Evolutionary conservation across 352 stramenopile genomes (phyloP).

Genomic region (Pythium sukuiense): DNA sequence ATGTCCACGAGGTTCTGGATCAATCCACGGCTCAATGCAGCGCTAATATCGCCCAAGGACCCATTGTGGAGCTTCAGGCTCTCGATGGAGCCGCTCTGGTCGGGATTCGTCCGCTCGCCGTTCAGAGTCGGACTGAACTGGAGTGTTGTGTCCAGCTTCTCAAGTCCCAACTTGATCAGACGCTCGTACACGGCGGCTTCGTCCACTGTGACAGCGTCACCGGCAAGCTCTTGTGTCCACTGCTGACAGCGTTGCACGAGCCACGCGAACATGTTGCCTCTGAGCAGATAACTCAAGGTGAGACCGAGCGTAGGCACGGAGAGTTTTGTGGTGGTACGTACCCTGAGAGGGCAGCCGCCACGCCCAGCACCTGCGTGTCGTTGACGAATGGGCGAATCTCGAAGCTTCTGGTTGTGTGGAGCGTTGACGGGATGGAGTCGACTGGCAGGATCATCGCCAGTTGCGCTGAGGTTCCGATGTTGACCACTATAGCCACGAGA

Average conservation of each 20-base stretch:
- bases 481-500: slow-evolving; percentile 50
- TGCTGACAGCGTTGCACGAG: slow-evolving; percentile 58
- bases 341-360: slow-evolving; percentile 78
- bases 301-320: background rate
- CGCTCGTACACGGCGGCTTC: slow-evolving; percentile 45
- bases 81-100: slow-evolving; percentile 39
- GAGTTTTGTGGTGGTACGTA: slow-evolving; percentile 12
- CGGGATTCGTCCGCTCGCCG: slow-evolving; percentile 58
- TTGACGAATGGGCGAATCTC: slow-evolving; percentile 75
- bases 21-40: slow-evolving; percentile 60
- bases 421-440: slow-evolving; percentile 10
- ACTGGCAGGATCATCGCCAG: slow-evolving; percentile 62
- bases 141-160: slow-evolving; percentile 51
- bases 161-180: slow-evolving; percentile 54
- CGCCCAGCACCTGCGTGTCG: slow-evolving; percentile 50
- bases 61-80: slow-evolving; percentile 62
- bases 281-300: slow-evolving; percentile 18
- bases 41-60: slow-evolving; percentile 72
- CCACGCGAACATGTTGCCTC: slow-evolving; percentile 72
- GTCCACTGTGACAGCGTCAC: slow-evolving; percentile 7
- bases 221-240: slow-evolving; percentile 47
- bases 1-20: slow-evolving; percentile 73
- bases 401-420: slow-evolving; percentile 39
- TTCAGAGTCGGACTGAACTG: slow-evolving; percentile 64
- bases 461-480: slow-evolving; percentile 82